Base-by-base conservation (phyloP, 345 rosid species). In the Eucalyptus marginata region DNA sequence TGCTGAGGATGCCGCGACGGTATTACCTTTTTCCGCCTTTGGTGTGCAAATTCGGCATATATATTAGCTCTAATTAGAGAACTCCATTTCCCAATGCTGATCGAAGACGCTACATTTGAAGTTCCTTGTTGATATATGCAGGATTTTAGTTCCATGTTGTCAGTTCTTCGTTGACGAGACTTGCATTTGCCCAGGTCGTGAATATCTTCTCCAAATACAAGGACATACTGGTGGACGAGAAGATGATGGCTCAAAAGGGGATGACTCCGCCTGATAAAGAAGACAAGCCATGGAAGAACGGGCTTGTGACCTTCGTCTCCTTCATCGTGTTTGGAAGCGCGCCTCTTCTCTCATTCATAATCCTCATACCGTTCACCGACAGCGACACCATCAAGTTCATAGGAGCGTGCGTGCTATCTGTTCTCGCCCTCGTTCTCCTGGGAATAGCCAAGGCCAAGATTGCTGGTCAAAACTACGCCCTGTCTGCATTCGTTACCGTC, bases 271-370 rank as follows among this genome's bases (percentile, higher is more conserved):
- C 89, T 0, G 90, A 90, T 3, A 89, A 58, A 87, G 90, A 58
- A 29, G 89, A 88, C 36, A 92, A 90, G 89, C 92, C 92, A 25
- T 90, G 92, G 94, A 94, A 90, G 92, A 93, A 92, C 64, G 94
- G 92, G 58, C 66, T 91, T 2, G 89, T 91, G 12, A 92, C 92
- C 29, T 92, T 90, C 8, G 27, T 31, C 18, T 87, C 95, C 43
- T 94, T 93, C 87, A 59, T 90, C 54, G 25, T 80, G 62, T 94
- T 94, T 25, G 93, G 94, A 54, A 89, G 92, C 33, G 89, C 90
- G 13, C 95, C 95, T 8, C 92, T 93, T 64, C 92, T 89, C 14
- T 93, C 94, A 17, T 94, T 91, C 92, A 89, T 94, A 49, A 56
- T 92, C 66, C 92, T 93, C n/a, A 87, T 92, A 81, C 94, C 95